Evolutionary conservation across 1,284 basidiomycete species (phyloP).

Genomic region (Ustilago lituana): DNA sequence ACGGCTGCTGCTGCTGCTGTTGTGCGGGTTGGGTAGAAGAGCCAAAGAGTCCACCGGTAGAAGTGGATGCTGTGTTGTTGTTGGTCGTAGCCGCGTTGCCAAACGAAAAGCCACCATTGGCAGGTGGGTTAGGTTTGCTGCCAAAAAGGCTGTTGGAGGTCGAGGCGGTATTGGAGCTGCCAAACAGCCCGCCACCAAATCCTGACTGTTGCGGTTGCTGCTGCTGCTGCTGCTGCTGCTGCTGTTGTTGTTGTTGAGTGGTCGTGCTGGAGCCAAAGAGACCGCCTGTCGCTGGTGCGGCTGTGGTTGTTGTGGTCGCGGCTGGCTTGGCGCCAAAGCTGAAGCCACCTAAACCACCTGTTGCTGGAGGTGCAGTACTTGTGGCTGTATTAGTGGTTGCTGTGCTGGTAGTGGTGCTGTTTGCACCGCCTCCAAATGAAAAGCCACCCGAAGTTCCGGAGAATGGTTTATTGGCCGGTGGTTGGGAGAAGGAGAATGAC

Average conservation of each 20-base stretch:
- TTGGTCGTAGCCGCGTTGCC: slow-evolving; percentile 14
- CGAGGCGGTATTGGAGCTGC: slow-evolving; percentile 16
- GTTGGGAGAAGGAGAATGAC: slow-evolving; percentile 51
- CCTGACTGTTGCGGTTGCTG: slow-evolving; percentile 23
- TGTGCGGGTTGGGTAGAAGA: not conserved
- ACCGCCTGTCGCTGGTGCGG: slow-evolving; percentile 28
- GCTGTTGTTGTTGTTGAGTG: slow-evolving; percentile 10
- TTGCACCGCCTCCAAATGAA: slow-evolving; percentile 29
- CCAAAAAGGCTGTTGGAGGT: slow-evolving; percentile 39
- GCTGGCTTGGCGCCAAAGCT: slow-evolving; percentile 47
- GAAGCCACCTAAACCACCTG: slow-evolving; percentile 40
- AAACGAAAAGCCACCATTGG: slow-evolving; percentile 41
- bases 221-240: slow-evolving; percentile 21
- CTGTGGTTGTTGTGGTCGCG: slow-evolving; percentile 9
- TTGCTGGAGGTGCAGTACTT: slow-evolving; percentile 15
- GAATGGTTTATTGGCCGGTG: slow-evolving; percentile 47
- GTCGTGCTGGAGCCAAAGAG: slow-evolving; percentile 36
- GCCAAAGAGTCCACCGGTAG: slow-evolving; percentile 9
- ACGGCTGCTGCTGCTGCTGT: slow-evolving; percentile 19
- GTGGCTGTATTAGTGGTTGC: slow-evolving; percentile 13
- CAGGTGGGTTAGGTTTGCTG: slow-evolving; percentile 19
- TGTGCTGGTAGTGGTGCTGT: slow-evolving; percentile 12
- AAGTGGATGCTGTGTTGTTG: slow-evolving; percentile 28
- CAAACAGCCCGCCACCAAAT: slow-evolving; percentile 31
- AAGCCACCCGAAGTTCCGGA: slow-evolving; percentile 46